Conservation (phyloP, 2,329 filamentous ascomycete species). For the Hypomyces perniciosus region DNA sequence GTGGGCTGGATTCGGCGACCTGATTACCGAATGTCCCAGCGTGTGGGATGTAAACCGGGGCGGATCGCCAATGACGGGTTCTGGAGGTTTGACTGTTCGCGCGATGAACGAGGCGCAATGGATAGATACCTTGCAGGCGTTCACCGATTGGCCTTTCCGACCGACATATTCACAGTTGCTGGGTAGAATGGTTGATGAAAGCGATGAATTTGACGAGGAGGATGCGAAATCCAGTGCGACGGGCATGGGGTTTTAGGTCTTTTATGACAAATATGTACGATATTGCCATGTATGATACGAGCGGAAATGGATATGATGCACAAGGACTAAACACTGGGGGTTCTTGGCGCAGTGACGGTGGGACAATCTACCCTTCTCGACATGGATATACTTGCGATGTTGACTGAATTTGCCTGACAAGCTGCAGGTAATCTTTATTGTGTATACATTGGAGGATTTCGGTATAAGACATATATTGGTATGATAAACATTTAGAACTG, state of each 20-base stretch:
- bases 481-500: too few species aligned
- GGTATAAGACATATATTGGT: too few species aligned
- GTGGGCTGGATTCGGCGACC: conserved; percentile 54
- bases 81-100: conserved; percentile 39
- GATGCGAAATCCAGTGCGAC: conserved; percentile 18
- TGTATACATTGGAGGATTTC: too few species aligned
- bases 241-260: conserved; percentile 11
- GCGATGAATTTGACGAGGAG: conserved; percentile 21
- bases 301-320: too few species aligned
- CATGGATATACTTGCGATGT: too few species aligned
- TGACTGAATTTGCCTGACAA: too few species aligned
- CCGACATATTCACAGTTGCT: conserved; percentile 45
- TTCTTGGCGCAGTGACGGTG: too few species aligned
- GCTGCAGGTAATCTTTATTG: too few species aligned
- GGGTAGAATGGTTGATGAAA: conserved; percentile 32
- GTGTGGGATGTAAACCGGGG: conserved; percentile 42
- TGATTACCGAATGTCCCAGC: conserved; percentile 43
- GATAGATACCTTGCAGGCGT: conserved; percentile 52
- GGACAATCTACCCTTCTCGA: too few species aligned
- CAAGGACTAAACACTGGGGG: too few species aligned
- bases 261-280: background rate
- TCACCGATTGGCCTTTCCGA: conserved; percentile 60
- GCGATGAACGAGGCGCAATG: conserved; percentile 49
- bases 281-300: background rate
- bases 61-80: conserved; percentile 35